Percentiles rank a stretch among this genome's conserved stretches.
Conservation (phyloP, 1,284 basidiomycete species). For the Trichosporon sp. region DNA sequence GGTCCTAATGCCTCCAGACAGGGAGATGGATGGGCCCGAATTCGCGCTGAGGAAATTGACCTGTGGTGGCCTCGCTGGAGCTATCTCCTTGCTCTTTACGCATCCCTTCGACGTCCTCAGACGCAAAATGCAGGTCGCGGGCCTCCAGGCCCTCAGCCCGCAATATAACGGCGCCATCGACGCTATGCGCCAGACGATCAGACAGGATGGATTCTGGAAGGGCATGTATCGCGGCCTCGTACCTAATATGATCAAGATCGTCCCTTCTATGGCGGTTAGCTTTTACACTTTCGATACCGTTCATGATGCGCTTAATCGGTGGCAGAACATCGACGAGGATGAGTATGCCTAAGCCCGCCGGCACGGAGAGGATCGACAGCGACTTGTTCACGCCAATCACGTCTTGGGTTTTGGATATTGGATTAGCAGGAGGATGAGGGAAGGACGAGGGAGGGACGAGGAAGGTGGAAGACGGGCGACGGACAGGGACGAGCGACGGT, state of each 20-base stretch:
- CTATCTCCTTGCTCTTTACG: constrained; percentile 85
- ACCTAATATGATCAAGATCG: constrained; percentile 81
- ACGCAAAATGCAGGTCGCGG: constrained; percentile 84
- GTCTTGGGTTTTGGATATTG: too few species aligned
- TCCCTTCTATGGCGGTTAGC: constrained; percentile 83
- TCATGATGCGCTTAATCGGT: constrained; percentile 33
- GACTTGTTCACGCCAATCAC: too few species aligned
- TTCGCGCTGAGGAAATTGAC: constrained; percentile 43
- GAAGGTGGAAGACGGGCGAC: too few species aligned
- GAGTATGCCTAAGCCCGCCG: neutral
- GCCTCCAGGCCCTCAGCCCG: constrained; percentile 62
- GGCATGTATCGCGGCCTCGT: constrained; percentile 66
- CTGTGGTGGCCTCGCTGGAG: constrained; percentile 53
- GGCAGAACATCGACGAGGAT: constrained; percentile 20
- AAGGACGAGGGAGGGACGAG: too few species aligned
- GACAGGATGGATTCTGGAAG: constrained; percentile 60
- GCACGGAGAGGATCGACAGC: neutral
- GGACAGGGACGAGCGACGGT: too few species aligned
- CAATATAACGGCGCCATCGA: constrained; percentile 73
- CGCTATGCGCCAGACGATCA: constrained; percentile 64
- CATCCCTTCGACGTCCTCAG: constrained; percentile 93
- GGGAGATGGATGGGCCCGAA: constrained; percentile 27
- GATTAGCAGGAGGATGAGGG: too few species aligned
- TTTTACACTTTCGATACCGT: constrained; percentile 50
- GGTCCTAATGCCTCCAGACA: constrained; percentile 26